phyloP scores from a whole-genome alignment of 106 monocot genomes.

The Chionographis japonica region DNA sequence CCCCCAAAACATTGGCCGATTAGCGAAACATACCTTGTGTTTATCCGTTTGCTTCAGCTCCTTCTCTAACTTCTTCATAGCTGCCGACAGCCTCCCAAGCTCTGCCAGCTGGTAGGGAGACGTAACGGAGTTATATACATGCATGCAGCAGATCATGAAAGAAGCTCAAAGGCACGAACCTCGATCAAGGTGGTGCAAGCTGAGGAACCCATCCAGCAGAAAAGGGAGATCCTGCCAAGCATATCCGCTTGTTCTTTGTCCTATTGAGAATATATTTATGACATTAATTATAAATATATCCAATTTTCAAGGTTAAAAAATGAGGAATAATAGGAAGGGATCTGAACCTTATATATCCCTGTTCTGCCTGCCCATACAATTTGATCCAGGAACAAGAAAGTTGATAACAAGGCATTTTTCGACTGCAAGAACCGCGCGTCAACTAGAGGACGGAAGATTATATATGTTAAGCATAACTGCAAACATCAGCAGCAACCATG shows the following conservation, averaged over 20 bases:
- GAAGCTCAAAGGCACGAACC: conserved; percentile 22
- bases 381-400: conserved; percentile 96
- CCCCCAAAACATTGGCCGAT: too few species aligned
- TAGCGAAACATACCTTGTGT: conserved; percentile 35
- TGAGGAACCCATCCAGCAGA: conserved; percentile 75
- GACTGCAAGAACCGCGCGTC: conserved; percentile 39
- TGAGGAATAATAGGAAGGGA: neutral
- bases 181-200: conserved; percentile 54
- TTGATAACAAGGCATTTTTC: conserved; percentile 88
- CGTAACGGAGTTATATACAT: too few species aligned
- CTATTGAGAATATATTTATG: conserved; percentile 16
- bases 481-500: neutral
- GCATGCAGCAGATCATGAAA: too few species aligned
- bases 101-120: conserved; percentile 47
- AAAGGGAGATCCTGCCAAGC: conserved; percentile 66
- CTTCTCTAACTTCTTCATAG: conserved; percentile 82
- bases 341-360: conserved; percentile 85
- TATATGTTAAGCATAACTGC: neutral
- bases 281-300: too few species aligned
- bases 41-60: conserved; percentile 61
- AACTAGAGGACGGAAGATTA: neutral
- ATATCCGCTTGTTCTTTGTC: conserved; percentile 72
- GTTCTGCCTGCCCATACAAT: conserved; percentile 88
- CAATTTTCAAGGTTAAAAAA: too few species aligned
- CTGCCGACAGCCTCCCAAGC: conserved; percentile 54